Base-by-base conservation (phyloP, 176 grass and related monocot genomes). In the Phoenix dactylifera region DNA sequence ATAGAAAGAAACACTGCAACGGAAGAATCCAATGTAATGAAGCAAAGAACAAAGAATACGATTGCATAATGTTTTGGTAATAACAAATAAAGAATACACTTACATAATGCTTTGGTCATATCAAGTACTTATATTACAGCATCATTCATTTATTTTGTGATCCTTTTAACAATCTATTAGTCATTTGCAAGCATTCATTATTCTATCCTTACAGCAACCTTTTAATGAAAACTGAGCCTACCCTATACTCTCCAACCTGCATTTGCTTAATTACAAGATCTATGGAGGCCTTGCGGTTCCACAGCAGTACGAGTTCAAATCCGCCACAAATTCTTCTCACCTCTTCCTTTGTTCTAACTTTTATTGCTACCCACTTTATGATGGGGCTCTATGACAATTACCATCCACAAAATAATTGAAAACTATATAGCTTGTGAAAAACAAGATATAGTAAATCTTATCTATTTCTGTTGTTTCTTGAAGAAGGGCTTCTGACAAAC, bases 401-500 rank as follows among this genome's bases (percentile, higher is more conserved):
- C 7, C 35, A 44, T 16, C 64, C 56, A 28, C 23, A 12, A 44
- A 22, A 25, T 28, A 49, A 65, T 28, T 12, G n/a, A 30, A 44
- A 3, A 26, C 39, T 61, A 15, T 73, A 73, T 54, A 54, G 28
- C 25, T 44, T 78, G 54, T 26, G 26, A 44, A 44, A 44, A 44
- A 44, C 35, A 44, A 16, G 23, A 22, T 49, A 63, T 53, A 55
- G 19, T 32, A 29, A 62, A 32, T 20, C 16, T 52, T 59, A 50
- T 54, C 62, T 51, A 63, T 74, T 57, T 68, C 54, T 68, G 58
- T 39, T 56, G 77, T 80, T 89, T 92, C 78, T 73, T 86, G 62
- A 89, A 72, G 50, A 98, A 93, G 56, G 73, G 74, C 72, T 93
- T 98, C 70, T 98, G 94, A 89, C 88, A 93, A 61, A 98, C 74